Base-by-base conservation (phyloP, 1,284 basidiomycete species). In the Puccinia horiana region DNA sequence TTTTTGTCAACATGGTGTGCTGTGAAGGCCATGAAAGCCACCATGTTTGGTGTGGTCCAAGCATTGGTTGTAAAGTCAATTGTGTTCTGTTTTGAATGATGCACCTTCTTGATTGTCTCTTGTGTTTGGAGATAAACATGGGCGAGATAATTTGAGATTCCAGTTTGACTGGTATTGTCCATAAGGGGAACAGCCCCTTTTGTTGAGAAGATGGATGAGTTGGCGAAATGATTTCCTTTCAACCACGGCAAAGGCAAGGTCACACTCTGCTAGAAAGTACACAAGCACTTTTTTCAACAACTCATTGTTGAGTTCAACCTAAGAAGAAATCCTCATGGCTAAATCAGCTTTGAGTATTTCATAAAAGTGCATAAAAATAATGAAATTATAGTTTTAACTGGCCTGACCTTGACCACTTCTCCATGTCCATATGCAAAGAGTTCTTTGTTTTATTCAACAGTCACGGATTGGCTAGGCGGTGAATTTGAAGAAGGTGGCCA, bases 11-110 rank as follows among this genome's bases (percentile, higher is more conserved):
- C n/a, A n/a, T 52, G 35, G 37, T 75, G 52, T 16, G 47, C 52
- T 29, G 73, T 75, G n/a, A 75, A 32, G 12, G 52, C 49, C 73
- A 75, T 75, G 52, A 54, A 75, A 37, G 49, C 47, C 20, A 20
- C 29, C 40, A 75, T 29, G 26, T 75, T 75, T 29, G 73, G 73
- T 11, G n/a, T 26, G 16, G 73, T 75, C 47, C 73, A 75, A 42
- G 73, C 47, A 74, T 74, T 16, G 1, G 29, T 32, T n/a, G 47
- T 47, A 32, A 26, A 52, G 2, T 9, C 1, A 16, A 32, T 40
- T 54, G 14, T 12, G 18, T 29, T n/a, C 58, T 54, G 20, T 5
- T 52, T 75, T 18, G 44, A 23, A 20, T 56, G 11, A 32, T 5
- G 35, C 32, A n/a, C 14, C n/a, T 32, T 23, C 29, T 29, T 54